A percentile compares a stretch with the other conserved stretches of the same genome.
phyloP scores from a whole-genome alignment of 305 asterid genomes.

The Caryopteris hybrid region DNA sequence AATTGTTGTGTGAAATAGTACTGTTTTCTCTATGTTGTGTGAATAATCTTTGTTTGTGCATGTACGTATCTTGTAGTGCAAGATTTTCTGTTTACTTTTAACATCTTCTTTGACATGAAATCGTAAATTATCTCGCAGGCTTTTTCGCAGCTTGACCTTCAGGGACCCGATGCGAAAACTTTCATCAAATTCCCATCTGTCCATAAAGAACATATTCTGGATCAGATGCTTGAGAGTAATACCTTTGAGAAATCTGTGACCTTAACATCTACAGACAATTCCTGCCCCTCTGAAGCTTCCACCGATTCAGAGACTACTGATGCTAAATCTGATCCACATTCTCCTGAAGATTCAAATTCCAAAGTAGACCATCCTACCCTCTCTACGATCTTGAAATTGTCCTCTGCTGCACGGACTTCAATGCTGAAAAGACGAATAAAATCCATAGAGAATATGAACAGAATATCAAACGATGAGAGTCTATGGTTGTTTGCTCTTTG shows the following conservation, averaged over 20 bases:
- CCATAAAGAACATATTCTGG: conserved; percentile 20
- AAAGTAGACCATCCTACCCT: conserved; percentile 46
- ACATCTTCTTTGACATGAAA: not conserved
- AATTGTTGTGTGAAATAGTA: too few relatives aligned
- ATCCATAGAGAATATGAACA: conserved; percentile 36
- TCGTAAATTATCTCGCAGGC: conserved; percentile 33
- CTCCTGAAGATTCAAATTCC: conserved; percentile 14
- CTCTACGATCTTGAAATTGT: conserved; percentile 53
- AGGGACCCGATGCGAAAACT: conserved; percentile 23
- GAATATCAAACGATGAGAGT: conserved; percentile 38
- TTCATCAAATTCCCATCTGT: conserved; percentile 17
- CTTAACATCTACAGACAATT: conserved; percentile 24
- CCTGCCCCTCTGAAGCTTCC: conserved; percentile 23
- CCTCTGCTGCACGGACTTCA: conserved; percentile 62
- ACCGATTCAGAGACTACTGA: conserved; percentile 13
- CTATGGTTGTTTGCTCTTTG: conserved; percentile 82
- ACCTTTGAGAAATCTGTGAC: conserved; percentile 29
- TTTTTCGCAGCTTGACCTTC: conserved; percentile 39
- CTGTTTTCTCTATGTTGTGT: too few relatives aligned
- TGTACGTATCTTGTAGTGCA: not conserved
- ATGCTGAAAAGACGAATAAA: conserved; percentile 58
- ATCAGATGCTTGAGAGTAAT: conserved; percentile 33
- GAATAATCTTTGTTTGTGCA: not conserved
- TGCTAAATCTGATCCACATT: conserved; percentile 18
- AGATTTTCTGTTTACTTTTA: not conserved